Base-by-base conservation (phyloP, 2,329 filamentous ascomycete genomes). In the Leptoxyphium fumago region DNA sequence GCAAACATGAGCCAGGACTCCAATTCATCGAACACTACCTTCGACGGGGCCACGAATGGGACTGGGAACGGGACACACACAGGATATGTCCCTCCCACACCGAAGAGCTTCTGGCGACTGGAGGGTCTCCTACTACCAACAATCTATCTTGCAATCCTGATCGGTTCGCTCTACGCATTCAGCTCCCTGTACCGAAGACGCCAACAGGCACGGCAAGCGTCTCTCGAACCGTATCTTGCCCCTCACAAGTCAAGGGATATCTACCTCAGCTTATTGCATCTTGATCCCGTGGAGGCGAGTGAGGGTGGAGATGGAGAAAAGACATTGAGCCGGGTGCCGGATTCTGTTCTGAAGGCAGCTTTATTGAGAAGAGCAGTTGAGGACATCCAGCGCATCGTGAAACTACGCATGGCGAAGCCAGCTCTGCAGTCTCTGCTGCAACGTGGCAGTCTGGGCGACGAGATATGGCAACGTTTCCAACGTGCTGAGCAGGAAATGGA, bases 401-500 rank as follows among this genome's bases (percentile, higher is more conserved):
- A 91, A 61, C 77, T 98, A 58, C 78, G 89, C 58, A 82, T 77
- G 45, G 82, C 86, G 54, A 98, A 96, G 70, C 83, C 84, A 56
- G 86, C 91, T 7, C 78, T 94, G 58, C 81, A 82, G 59, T 75
- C 80, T 18, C 69, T 98, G 52, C 66, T 96, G 55, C 86, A 94
- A 65, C 75, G 86, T 50, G 91, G 91, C 41, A 94, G 86, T 58
- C 87, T 98, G 1, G 89, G 91, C 11, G 91, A 98, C 61, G 91
- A 98, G 63, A 66, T 98, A 53, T 94, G 87, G 83, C 85, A 95
- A 69, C 75, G 89, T 34, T 94, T 96, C 64, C 67, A 80, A 65
- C 76, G 86, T 42, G 91, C 89, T 1, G 91, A 98, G 74, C 88
- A 93, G 69, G 91, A 98, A 67, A 93, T 96, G 72, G 88, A 98